These are phyloP conservation scores for Protomyces lactucae-debilis DNA, from an alignment of 1,139 yeast species.

Conservation along the genomic window DNA sequence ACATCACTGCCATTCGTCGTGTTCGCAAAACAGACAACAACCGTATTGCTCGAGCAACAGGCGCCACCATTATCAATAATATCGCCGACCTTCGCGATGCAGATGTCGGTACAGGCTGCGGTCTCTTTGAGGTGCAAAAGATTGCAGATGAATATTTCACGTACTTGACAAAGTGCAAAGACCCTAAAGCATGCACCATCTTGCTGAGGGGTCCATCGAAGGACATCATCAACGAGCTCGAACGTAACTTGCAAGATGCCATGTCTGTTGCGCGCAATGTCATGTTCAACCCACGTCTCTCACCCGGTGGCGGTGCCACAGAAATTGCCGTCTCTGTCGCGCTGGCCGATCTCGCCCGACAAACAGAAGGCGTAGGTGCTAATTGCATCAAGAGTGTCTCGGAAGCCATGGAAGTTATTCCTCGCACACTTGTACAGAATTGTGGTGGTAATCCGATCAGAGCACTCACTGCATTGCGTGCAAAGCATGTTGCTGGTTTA, in stretches of 20 bases:
- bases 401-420: conserved; percentile 96
- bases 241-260: conserved; percentile 95
- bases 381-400: conserved; percentile 99
- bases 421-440: conserved; percentile 93
- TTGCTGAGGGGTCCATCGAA: conserved; percentile 93
- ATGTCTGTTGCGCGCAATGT: conserved; percentile 98
- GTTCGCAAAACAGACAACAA: conserved; percentile 94
- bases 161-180: conserved; percentile 68
- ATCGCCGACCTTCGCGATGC: conserved; percentile 87
- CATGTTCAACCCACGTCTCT: conserved; percentile 83
- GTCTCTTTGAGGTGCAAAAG: conserved; percentile 83
- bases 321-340: conserved; percentile 96
- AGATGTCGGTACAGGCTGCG: conserved; percentile 86
- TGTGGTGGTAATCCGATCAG: conserved; percentile 97
- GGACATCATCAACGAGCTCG: conserved; percentile 92
- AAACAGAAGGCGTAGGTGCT: conserved; percentile 90
- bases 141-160: conserved; percentile 98
- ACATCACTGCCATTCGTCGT: conserved; percentile 88
- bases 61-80: conserved; percentile 94
- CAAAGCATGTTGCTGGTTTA: conserved; percentile 85
- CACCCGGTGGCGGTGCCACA: conserved; percentile 99
- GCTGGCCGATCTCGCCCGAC: conserved; percentile 83
- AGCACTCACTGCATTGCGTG: conserved; percentile 82
- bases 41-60: conserved; percentile 94
- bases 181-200: conserved; percentile 92